phyloP scores from a whole-genome alignment of 1,139 yeast species.

The Debaryomycetaceae sp. region DNA sequence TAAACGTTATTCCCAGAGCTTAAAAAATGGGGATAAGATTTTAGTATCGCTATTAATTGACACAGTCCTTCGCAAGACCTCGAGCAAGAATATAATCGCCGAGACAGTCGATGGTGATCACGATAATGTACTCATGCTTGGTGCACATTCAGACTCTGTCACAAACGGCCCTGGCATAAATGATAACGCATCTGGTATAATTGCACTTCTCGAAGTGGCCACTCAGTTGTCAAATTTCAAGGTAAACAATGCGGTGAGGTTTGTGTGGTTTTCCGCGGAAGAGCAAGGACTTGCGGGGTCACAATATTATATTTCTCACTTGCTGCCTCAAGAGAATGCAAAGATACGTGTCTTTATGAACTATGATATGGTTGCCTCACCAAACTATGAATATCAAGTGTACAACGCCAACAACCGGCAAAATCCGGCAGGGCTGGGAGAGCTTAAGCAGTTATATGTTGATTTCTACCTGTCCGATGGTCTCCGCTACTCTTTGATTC shows the following conservation, averaged over 20 bases:
- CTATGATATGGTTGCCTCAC: conserved; percentile 98
- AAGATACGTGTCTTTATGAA: conserved; percentile 87
- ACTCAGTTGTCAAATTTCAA: conserved; percentile 62
- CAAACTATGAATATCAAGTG: conserved; percentile 81
- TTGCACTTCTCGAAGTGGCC: conserved; percentile 78
- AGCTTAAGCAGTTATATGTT: conserved; percentile 62
- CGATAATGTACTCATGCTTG: conserved; percentile 76
- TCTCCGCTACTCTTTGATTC: conserved; percentile 67
- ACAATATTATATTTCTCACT: conserved; percentile 55
- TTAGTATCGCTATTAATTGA: conserved; percentile 46
- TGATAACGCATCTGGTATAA: conserved; percentile 89
- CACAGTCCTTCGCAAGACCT: conserved; percentile 51
- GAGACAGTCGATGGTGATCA: conserved; percentile 78
- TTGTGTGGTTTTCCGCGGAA: conserved; percentile 98
- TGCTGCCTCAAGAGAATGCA: conserved; percentile 59
- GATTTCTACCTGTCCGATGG: conserved; percentile 60
- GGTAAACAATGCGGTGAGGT: conserved; percentile 78
- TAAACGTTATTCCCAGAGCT: conserved; percentile 28
- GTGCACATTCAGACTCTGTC: conserved; percentile 91
- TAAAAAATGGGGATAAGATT: conserved; percentile 22
- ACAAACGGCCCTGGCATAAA: conserved; percentile 89
- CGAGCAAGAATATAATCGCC: conserved; percentile 72
- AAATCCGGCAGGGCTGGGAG: conserved; percentile 81
- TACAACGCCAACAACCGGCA: conserved; percentile 69
- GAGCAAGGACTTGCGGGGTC: conserved; percentile 93